These are phyloP conservation scores for Pyrenula aspistea DNA, from an alignment of 495 filamentous ascomycete species.

Conservation along the genomic window DNA sequence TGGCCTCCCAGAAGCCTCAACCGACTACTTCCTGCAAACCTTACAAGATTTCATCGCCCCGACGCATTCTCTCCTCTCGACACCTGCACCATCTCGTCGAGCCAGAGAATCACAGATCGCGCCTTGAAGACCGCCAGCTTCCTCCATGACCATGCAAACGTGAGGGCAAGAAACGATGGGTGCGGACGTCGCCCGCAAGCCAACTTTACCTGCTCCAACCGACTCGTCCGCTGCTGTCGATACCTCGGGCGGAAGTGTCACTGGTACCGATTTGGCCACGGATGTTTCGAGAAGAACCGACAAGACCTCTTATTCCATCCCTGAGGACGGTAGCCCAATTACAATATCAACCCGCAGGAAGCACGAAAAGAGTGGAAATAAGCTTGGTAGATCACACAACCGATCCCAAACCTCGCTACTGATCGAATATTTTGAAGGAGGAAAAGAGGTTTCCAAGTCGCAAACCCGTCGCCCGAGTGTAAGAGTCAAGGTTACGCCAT, in stretches of 20 bases:
- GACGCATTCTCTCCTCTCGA: too few relatives aligned
- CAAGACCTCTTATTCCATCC: slow-evolving; percentile 77
- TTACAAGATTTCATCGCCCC: too few relatives aligned
- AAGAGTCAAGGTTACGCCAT: slow-evolving; percentile 87
- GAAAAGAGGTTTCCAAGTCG: slow-evolving; percentile 45
- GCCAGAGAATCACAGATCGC: too few relatives aligned
- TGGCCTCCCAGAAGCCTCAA: background rate
- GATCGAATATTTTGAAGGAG: slow-evolving; percentile 96
- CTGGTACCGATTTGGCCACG: slow-evolving; percentile 63
- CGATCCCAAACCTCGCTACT: slow-evolving; percentile 83
- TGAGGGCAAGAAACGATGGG: slow-evolving; percentile 46
- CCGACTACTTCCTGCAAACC: background rate
- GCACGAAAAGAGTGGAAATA: slow-evolving; percentile 35
- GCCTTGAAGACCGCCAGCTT: too few relatives aligned
- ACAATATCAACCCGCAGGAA: slow-evolving; percentile 68
- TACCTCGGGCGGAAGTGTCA: slow-evolving; percentile 43
- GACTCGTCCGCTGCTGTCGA: slow-evolving; percentile 56
- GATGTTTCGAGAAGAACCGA: slow-evolving; percentile 68
- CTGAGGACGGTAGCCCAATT: slow-evolving; percentile 88
- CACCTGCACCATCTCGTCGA: too few relatives aligned
- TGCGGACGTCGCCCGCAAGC: slow-evolving; percentile 54
- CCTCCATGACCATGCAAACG: background rate
- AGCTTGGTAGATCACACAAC: slow-evolving; percentile 35
- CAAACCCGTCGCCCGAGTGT: slow-evolving; percentile 73
- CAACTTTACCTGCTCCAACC: slow-evolving; percentile 65